Evolutionary conservation across 2,329 filamentous ascomycete species (phyloP), one percentile per base, ranked within the genome.

Genomic region (Neofusicoccum cordaticola): DNA sequence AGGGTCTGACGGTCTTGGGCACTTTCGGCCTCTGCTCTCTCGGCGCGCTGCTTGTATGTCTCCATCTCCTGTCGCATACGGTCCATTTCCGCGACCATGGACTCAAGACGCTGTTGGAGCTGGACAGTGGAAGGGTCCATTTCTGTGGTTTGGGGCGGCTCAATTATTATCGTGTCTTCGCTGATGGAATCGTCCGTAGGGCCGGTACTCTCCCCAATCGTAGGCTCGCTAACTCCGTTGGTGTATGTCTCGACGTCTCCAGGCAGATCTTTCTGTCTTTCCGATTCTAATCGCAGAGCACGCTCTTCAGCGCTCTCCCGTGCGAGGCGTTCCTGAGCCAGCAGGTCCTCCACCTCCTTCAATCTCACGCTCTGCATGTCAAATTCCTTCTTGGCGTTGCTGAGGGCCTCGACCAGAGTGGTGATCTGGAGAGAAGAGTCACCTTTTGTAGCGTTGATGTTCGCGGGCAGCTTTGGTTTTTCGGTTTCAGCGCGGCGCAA

Each of bases 271-370:
- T 80, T 75, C 12, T 80, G 78, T 8, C 84, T 82, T 67, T 89
- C 86, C 68, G 88, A 85, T 68, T 89, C 86, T 4, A 96, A 79
- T 61, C 86, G 85, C 69, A 88, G 89, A 13, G 92, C 90, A 62
- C 91, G 83, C 66, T 95, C 90, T 76, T 99, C 95, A 0, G 94
- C 94, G 61, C 87, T 84, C 71, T 96, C 89, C 64, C 95, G 86
- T 34, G 93, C 93, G 68, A 88, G 85, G 31, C 92, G 86, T 77
- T 99, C 95, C 72, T 90, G 88, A 57, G 84, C 86, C 48, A 98
- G 81, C 78, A 91, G 83, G 65, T 87, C 85, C 74, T 98, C 94
- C 12, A 98, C 81, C 70, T 93, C 90, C 69, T 88, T 90, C 75
- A 98, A 88, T 35, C 91, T 88, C 47, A 87, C 84, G 58, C 87